Evolutionary conservation across 495 filamentous ascomycete genomes (phyloP), one percentile per base, ranked within the genome.

Genomic region (Xylaria grammica): DNA sequence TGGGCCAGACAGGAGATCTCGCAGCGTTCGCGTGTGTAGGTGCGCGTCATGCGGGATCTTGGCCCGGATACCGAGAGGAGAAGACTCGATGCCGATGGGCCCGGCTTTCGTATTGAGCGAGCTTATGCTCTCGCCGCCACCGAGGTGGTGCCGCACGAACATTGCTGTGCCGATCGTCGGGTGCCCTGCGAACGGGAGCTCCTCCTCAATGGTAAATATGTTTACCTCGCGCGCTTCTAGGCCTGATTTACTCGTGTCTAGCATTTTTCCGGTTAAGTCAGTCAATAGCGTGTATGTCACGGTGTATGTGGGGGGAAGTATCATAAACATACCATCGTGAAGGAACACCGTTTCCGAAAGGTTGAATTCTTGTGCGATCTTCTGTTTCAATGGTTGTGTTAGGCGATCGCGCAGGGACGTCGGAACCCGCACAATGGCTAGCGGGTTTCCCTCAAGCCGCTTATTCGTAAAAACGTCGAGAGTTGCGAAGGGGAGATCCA

Each of bases 331-430:
- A 61, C 58, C 58, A 40, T 82, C 78, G 72, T 92, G 85, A 15
- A 95, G 76, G 76, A 94, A 96, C 56, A 93, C 89, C 1, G 88
- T 94, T 70, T 95, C 92, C 4, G 90, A 92, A 67, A 92, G 82
- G 66, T 94, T 94, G 87, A 95, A 95, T 76, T 96, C 92, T 32
- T 73, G 69, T 2, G 91, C 86, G 38, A 96, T 88, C 46, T 67
- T 74, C 75, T 88, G 89, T 68, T 90, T 91, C 62, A 81, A 77
- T 0, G 76, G 72, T 65, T 87, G 84, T 10, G 73, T 69, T 58
- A 86, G 67, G 22, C 19, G 58, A 17, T 24, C n/a, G 22, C 67
- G 72, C 20, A 70, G 40, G 24, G 60, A 45, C 0, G 74, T 38
- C 0, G 87, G 84, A 46, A 90, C 67, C 44, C 79, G 67, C 58